Evolutionary conservation across 139 green algal genomes (phyloP).

Genomic region (Microglena sp.): DNA sequence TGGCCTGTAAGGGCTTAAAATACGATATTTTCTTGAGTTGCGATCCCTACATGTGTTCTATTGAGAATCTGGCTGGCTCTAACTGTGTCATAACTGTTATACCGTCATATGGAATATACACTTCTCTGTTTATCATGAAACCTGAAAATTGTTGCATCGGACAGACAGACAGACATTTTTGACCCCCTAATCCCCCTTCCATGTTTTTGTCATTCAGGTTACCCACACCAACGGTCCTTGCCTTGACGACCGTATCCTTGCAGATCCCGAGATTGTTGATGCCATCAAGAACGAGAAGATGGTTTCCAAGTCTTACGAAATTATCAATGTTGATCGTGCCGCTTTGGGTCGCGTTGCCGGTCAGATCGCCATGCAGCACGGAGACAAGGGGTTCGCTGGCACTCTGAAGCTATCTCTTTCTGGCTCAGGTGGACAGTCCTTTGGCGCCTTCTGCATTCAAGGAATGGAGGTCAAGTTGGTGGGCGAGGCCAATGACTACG

Average conservation of each 20-base stretch:
- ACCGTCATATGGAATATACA: no score
- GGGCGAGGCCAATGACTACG: conserved; percentile 98
- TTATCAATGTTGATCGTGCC: conserved; percentile 82
- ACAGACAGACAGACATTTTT: no score
- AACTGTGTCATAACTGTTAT: no score
- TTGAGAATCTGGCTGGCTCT: no score
- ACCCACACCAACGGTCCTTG: conserved; percentile 69
- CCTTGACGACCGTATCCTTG: conserved; percentile 90
- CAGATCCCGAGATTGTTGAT: conserved; percentile 59
- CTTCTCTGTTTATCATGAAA: no score
- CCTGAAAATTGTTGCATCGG: no score
- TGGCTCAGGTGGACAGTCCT: conserved; percentile 49
- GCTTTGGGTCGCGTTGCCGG: conserved; percentile 68
- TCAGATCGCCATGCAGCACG: conserved; percentile 70
- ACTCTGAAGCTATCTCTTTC: conserved; percentile 66
- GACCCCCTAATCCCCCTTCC: no score
- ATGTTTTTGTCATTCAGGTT: no score
- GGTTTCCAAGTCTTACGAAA: conserved; percentile 34
- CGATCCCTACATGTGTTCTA: no score
- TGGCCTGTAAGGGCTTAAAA: no score
- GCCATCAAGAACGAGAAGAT: conserved; percentile 28
- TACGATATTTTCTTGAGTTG: no score
- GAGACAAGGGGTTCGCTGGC: conserved; percentile 74
- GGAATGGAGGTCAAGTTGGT: conserved; percentile 75
- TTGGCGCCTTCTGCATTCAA: conserved; percentile 34